Base-by-base conservation (phyloP, 257 asterid genomes). In the Penstemon newberryi region DNA sequence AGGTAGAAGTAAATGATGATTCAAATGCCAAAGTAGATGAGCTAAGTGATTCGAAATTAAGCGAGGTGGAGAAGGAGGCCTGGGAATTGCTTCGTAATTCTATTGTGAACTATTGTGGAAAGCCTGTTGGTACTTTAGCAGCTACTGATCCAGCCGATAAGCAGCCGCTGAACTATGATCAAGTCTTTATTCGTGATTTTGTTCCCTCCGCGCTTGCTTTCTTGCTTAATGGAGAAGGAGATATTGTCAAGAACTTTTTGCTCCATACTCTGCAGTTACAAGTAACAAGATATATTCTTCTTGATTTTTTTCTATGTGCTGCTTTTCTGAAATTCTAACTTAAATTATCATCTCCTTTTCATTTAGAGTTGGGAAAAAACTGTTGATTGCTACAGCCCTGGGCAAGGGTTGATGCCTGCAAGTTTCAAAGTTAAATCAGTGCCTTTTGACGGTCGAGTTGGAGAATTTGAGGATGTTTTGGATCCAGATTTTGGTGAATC, bases 401-500 rank as follows among this genome's bases (percentile, higher is more conserved):
- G 96, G 65, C 87, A 83, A 78, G 95, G 95, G 71, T 77, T 89
- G 71, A 89, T 87, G 95, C 95, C 95, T 11, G 90, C 96, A 9
- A 89, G 96, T 83, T 89, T 89, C 43, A 89, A 89, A 76, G 88
- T 87, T 42, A 78, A 82, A 79, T 62, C 69, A 18, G 69, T 76
- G 71, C 92, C 95, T 65, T 84, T 83, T 18, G 85, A 82, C 8
- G 95, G 89, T 70, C 78, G 70, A 65, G 80, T 70, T 56, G 90
- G 85, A 60, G 95, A 85, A 63, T 79, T 78, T 42, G 83, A 82
- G 82, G 96, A 89, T 69, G 78, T 85, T 73, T 83, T 81, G 62
- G 95, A 87, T 83, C 92, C 95, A 3, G 95, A 89, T 75, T 85
- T 89, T 75, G 96, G 95, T 49, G 96, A 89, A 85, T 87, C 85